Evolutionary conservation across 2,329 filamentous ascomycete genomes (phyloP).

Genomic region (Claviceps arundinis): DNA sequence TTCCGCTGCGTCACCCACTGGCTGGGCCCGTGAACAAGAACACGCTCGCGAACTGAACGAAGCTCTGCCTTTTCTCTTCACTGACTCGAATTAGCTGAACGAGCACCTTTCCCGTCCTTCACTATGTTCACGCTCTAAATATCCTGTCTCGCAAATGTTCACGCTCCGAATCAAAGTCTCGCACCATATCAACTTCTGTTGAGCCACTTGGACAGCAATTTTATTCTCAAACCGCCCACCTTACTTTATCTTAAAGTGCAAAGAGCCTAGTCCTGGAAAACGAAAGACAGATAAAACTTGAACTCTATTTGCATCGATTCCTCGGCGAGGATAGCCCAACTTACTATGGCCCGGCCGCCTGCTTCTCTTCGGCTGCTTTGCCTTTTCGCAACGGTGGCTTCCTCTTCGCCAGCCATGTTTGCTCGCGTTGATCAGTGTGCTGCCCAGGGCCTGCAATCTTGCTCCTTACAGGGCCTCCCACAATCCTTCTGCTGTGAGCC

Average conservation of each 20-base stretch:
- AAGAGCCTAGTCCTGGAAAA: background rate
- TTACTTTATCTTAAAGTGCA: too few relatives aligned
- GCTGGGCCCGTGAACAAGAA: background rate
- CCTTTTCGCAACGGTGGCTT: conserved; percentile 1
- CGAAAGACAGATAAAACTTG: background rate
- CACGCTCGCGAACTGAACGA: background rate
- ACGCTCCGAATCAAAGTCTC: background rate
- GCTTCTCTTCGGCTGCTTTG: conserved; percentile 7
- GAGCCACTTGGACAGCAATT: too few relatives aligned
- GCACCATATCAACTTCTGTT: background rate
- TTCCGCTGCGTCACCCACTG: background rate
- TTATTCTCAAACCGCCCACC: background rate
- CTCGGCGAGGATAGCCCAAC: background rate
- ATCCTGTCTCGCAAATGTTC: background rate
- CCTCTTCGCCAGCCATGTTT: conserved; percentile 21
- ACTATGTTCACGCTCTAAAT: background rate
- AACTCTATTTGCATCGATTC: background rate
- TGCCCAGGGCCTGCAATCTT: conserved; percentile 35
- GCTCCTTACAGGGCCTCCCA: conserved; percentile 39
- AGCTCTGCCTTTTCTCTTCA: background rate
- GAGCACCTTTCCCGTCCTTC: background rate
- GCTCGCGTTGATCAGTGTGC: conserved; percentile 36
- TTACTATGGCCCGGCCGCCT: conserved; percentile 2
- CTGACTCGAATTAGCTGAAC: background rate
- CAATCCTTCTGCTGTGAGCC: conserved; percentile 53